These are phyloP conservation scores for Capronia americana DNA, from an alignment of 2,329 filamentous ascomycete genomes.

Conservation along the genomic window DNA sequence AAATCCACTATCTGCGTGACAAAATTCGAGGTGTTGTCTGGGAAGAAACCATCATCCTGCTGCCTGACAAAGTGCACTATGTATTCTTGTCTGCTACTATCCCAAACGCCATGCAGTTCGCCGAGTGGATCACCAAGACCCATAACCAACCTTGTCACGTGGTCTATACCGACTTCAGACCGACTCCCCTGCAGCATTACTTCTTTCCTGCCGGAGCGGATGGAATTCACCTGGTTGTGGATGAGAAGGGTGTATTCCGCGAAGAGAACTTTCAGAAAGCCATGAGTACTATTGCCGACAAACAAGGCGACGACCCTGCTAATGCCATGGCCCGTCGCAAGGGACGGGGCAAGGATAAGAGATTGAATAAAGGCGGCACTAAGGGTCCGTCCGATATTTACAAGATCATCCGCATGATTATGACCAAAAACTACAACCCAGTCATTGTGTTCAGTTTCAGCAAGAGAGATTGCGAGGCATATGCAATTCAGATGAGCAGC, in stretches of 20 bases:
- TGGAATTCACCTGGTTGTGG: conserved; percentile 91
- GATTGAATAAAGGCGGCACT: conserved; percentile 83
- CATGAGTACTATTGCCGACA: conserved; percentile 87
- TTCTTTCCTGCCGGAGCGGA: conserved; percentile 93
- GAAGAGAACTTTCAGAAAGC: conserved; percentile 98
- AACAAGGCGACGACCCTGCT: conserved; percentile 81
- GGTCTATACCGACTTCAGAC: conserved; percentile 97
- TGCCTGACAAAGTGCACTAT: conserved; percentile 98
- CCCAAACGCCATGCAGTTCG: conserved; percentile 98
- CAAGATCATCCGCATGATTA: conserved; percentile 99
- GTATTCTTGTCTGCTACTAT: conserved; percentile 98
- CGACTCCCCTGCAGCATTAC: conserved; percentile 95
- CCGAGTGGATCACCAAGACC: conserved; percentile 98
- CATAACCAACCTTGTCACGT: conserved; percentile 98
- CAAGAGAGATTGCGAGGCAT: conserved; percentile 92
- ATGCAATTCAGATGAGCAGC: conserved; percentile 83
- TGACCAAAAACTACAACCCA: conserved; percentile 95
- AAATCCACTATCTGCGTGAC: conserved; percentile 98
- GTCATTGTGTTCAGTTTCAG: conserved; percentile 99
- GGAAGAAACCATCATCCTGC: conserved; percentile 98
- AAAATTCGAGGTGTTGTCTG: conserved; percentile 94
- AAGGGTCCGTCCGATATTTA: conserved; percentile 81
- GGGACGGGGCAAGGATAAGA: conserved; percentile 91
- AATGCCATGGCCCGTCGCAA: conserved; percentile 81
- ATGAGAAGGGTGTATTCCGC: conserved; percentile 94